Conservation (phyloP, 208 protist genomes). For the Endotrypanum monterogeii region DNA sequence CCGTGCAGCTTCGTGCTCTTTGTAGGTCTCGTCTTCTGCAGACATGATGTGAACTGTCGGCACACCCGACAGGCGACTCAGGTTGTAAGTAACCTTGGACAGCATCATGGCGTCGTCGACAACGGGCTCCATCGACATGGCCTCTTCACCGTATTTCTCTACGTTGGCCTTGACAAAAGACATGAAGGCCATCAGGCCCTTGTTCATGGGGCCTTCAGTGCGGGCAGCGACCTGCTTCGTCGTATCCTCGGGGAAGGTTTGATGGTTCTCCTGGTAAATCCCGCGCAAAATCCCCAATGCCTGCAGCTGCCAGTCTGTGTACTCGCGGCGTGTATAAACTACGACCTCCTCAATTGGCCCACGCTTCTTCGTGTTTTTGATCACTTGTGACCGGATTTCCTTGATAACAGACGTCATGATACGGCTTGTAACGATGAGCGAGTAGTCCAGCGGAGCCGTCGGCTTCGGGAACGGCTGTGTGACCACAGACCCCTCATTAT, state of each 20-base stretch:
- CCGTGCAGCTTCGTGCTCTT: conserved; percentile 68
- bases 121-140: conserved; percentile 59
- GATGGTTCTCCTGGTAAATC: conserved; percentile 58
- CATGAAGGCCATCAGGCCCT: conserved; percentile 91
- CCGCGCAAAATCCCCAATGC: conserved; percentile 66
- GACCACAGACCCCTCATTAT: conserved; percentile 63
- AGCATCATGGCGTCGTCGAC: conserved; percentile 76
- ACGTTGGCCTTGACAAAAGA: conserved; percentile 79
- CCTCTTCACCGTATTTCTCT: conserved; percentile 81
- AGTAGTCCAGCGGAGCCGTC: conserved; percentile 76
- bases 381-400: conserved; percentile 85
- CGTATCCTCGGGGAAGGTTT: conserved; percentile 65
- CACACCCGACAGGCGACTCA: conserved; percentile 74
- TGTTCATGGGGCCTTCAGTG: conserved; percentile 43
- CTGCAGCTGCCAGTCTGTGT: conserved; percentile 79
- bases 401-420: conserved; percentile 86
- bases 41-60: conserved; percentile 48
- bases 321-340: conserved; percentile 73
- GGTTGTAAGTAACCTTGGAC: conserved; percentile 42
- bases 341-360: conserved; percentile 58
- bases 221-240: conserved; percentile 48
- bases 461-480: conserved; percentile 59
- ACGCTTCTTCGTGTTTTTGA: conserved; percentile 82
- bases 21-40: conserved; percentile 53
- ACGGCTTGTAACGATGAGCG: conserved; percentile 66